phyloP scores from a whole-genome alignment of 2,329 filamentous ascomycete species.

The Neofusicoccum sp. region DNA sequence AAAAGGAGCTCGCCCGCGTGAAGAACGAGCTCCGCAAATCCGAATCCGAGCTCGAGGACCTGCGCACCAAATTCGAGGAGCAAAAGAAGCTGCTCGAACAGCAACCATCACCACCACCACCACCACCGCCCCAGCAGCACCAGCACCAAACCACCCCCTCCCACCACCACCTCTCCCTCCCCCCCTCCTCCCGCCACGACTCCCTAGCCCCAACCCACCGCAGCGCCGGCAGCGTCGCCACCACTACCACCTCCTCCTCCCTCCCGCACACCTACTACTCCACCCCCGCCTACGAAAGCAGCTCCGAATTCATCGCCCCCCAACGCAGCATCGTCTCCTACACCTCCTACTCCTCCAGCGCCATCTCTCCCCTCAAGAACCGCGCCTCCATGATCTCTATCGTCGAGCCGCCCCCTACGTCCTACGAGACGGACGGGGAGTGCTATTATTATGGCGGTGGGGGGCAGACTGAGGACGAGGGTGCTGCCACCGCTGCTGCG shows the following conservation, averaged over 20 bases:
- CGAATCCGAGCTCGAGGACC: constrained; percentile 6
- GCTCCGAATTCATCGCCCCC: neutral
- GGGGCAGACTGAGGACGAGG: too few species aligned
- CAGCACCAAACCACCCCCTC: neutral
- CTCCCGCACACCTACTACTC: neutral
- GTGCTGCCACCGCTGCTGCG: too few species aligned
- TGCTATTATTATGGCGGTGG: too few species aligned
- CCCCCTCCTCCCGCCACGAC: neutral
- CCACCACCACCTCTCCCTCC: neutral
- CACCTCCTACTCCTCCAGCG: neutral
- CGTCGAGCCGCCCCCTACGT: neutral
- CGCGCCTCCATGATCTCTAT: neutral
- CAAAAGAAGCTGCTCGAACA: neutral
- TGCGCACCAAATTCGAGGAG: neutral
- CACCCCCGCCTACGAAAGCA: neutral
- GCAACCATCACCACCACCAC: neutral
- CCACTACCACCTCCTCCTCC: neutral
- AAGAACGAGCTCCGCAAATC: constrained; percentile 10
- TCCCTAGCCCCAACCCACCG: neutral
- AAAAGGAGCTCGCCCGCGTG: constrained; percentile 16
- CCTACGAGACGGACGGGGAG: too few species aligned
- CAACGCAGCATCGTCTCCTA: neutral
- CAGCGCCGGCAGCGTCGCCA: neutral
- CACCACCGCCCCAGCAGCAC: neutral
- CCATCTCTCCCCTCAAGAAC: neutral